Base-by-base conservation (phyloP, 225 moss, liverwort and hornwort genomes). In the Marchantia polymorpha region DNA sequence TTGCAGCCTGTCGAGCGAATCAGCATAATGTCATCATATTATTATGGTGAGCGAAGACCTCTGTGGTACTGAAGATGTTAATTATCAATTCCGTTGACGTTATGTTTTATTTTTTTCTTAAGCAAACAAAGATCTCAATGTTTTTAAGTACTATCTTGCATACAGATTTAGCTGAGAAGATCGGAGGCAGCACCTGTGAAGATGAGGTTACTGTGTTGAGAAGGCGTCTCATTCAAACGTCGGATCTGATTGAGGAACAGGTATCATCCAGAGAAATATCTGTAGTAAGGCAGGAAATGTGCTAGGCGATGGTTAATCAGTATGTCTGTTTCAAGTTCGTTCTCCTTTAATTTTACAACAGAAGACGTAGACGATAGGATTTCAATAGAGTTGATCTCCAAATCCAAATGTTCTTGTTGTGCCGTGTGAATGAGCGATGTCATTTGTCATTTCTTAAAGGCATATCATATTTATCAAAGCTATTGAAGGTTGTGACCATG, bases 1-100 rank as follows among this genome's bases (percentile, higher is more conserved):
- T 61, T 79, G 90, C 90, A 96, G 96, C 97, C 97, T 30, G 79
- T 92, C 26, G 91, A 95, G 82, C 95, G 97, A 77, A 92, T 95
- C 77, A 84, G 83, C 86, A 99, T 99, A 72, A 64, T 92, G 78
- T 99, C 97, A 29, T 89, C 95, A 64, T 95, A 99, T 80, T 91
- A 91, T 73, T 99, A 99, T 72, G 94, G 94, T 96, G 85, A 84
- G 86, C 54, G 11, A 22, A 29, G 10, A 39, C 30, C 0, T 8
- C 68, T 31, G 30, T 31, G 8, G 26, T 64, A 14, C 19, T 51
- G 10, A n/a, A 15, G 31, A 3, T 19, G n/a, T 16, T 7, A 51
- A 52, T 22, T 25, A 12, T 10, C 72, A 50, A 4, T 12, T n/a
- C n/a, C n/a, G n/a, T 72, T 3, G 52, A 10, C 4, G 49, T 72